phyloP scores from a whole-genome alignment of 352 stramenopile genomes.

The Blastocystis sp. region DNA sequence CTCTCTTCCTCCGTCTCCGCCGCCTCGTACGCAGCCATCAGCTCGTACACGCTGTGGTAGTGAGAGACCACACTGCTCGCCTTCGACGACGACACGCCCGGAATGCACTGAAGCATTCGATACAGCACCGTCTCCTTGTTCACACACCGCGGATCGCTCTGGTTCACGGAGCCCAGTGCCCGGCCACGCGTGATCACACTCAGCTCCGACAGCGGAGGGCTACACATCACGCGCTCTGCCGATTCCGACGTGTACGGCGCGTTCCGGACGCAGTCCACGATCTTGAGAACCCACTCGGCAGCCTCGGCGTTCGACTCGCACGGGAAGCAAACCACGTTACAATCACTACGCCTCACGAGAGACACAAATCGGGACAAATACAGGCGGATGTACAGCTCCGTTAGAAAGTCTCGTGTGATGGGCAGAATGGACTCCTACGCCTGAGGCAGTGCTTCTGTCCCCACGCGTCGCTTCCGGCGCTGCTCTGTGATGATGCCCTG shows the following conservation, averaged over 20 bases:
- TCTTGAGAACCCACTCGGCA: slow-evolving; percentile 20
- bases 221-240: not conserved
- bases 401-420: slow-evolving; percentile 45
- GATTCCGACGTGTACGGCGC: not conserved
- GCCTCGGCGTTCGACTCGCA: slow-evolving; percentile 13
- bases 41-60: not conserved
- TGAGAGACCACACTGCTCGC: not conserved
- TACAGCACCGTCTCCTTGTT: not conserved
- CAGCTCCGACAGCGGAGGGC: slow-evolving; percentile 18
- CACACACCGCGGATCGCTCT: not conserved
- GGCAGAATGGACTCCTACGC: slow-evolving; percentile 34
- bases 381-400: slow-evolving; percentile 56
- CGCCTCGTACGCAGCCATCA: not conserved
- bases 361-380: not conserved
- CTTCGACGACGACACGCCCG: not conserved
- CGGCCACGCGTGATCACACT: slow-evolving; percentile 26
- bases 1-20: not conserved
- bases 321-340: slow-evolving; percentile 34
- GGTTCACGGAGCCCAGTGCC: not conserved
- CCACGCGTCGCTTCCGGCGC: not conserved
- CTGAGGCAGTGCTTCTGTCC: not conserved
- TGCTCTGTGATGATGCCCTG: slow-evolving; percentile 63
- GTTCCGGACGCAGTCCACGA: slow-evolving; percentile 15
- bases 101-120: slow-evolving; percentile 59
- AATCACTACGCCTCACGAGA: not conserved